phyloP scores from a whole-genome alignment of 108 stramenopile species.

The Schizochytrium sp. region DNA sequence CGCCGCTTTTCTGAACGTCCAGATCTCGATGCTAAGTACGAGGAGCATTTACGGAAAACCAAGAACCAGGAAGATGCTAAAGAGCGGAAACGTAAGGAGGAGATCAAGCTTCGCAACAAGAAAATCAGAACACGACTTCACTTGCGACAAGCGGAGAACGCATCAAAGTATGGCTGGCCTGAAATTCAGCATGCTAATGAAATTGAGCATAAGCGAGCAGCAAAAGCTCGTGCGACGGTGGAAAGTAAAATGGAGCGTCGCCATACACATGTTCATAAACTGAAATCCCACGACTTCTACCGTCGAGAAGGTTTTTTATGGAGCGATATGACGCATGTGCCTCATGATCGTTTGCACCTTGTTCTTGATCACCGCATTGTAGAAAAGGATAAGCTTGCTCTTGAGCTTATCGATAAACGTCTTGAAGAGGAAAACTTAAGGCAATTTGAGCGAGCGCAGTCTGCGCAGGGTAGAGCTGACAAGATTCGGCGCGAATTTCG shows the following conservation, averaged over 20 bases:
- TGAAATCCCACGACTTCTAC: constrained; percentile 3
- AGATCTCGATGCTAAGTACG: constrained; percentile 38
- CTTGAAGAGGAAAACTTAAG: background rate
- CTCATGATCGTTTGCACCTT: constrained; percentile 14
- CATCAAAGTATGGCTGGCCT: background rate
- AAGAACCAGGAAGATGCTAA: background rate
- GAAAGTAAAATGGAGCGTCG: background rate
- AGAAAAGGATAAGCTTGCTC: constrained; percentile 26
- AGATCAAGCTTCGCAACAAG: constrained; percentile 2
- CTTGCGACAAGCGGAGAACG: constrained; percentile 40
- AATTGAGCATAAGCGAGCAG: background rate
- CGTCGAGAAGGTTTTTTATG: constrained; percentile 12
- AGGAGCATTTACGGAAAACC: background rate
- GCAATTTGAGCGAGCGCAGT: background rate
- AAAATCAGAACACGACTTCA: constrained; percentile 25
- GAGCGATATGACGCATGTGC: constrained; percentile 41
- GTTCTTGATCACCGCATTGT: constrained; percentile 36
- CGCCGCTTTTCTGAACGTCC: constrained; percentile 5
- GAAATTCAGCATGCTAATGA: background rate
- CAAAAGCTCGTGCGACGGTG: background rate
- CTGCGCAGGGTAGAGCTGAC: background rate
- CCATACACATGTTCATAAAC: constrained; percentile 37
- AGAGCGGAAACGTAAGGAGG: background rate
- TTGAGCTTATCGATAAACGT: constrained; percentile 22
- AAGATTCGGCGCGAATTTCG: background rate